These are phyloP conservation scores for Gossypium rotundifolium DNA, from an alignment of 345 rosid genomes.

Conservation along the genomic window DNA sequence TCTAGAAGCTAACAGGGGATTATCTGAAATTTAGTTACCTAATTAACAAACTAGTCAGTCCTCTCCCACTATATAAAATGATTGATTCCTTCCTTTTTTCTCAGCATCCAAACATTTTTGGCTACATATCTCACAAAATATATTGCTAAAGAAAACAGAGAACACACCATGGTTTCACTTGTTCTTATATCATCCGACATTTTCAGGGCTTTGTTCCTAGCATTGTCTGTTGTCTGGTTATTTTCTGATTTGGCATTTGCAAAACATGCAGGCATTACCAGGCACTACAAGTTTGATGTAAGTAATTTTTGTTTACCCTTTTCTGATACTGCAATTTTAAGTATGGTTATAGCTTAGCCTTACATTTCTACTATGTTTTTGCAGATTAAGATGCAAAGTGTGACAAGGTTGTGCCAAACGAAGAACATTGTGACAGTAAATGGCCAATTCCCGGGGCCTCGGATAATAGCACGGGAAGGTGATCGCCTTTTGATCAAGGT, in stretches of 20 bases:
- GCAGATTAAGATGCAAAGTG: conserved; percentile 41
- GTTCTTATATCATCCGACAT: neutral
- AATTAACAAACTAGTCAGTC: conserved; percentile 8
- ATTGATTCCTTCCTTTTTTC: neutral
- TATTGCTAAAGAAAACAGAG: neutral
- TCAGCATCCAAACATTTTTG: conserved; percentile 6
- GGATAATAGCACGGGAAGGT: conserved; percentile 67
- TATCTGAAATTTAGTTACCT: neutral
- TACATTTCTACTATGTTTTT: neutral
- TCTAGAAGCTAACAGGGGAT: neutral
- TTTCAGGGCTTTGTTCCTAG: neutral
- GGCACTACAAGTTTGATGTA: conserved; percentile 43
- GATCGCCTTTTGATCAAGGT: conserved; percentile 63
- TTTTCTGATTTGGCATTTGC: conserved; percentile 1
- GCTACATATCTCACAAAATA: neutral
- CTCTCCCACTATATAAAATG: conserved; percentile 8
- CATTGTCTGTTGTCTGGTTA: conserved; percentile 4
- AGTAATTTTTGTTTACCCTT: neutral
- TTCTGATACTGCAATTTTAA: neutral
- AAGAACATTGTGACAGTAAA: conserved; percentile 73
- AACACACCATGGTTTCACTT: neutral
- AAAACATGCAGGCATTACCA: conserved; percentile 26
- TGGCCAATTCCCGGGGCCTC: conserved; percentile 72
- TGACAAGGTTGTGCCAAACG: conserved; percentile 32
- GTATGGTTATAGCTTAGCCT: neutral